Conservation (phyloP, 495 filamentous ascomycete species). For the Astrothelium macrocarpum region DNA sequence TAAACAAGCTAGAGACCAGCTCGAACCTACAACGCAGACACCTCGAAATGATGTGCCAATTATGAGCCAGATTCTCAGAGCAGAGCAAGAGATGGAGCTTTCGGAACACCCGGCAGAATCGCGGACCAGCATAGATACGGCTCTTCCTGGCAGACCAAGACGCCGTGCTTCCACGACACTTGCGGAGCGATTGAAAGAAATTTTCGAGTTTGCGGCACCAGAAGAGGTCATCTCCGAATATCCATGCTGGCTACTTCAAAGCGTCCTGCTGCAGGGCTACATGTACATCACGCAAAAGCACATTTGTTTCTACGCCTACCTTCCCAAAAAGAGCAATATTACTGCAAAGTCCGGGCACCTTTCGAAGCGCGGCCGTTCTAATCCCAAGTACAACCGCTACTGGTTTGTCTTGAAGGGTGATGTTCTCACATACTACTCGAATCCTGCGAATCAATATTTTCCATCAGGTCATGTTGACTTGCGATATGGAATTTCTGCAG, state of each 20-base stretch:
- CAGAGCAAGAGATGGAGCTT: slow-evolving; percentile 54
- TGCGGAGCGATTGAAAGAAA: slow-evolving; percentile 65
- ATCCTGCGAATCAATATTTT: slow-evolving; percentile 81
- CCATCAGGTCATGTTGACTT: slow-evolving; percentile 87
- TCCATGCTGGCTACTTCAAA: slow-evolving; percentile 88
- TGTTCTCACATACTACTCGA: slow-evolving; percentile 84
- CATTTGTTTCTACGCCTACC: slow-evolving; percentile 94
- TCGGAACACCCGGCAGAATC: slow-evolving; percentile 22
- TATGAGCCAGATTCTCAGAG: slow-evolving; percentile 75
- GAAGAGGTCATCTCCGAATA: slow-evolving; percentile 92
- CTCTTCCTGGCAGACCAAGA: slow-evolving; percentile 34
- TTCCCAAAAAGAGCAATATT: slow-evolving; percentile 71
- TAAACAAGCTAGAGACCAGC: slow-evolving; percentile 23
- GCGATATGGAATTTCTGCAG: slow-evolving; percentile 81
- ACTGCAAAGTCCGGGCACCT: slow-evolving; percentile 83
- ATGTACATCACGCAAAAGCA: slow-evolving; percentile 94
- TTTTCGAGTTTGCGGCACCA: slow-evolving; percentile 73
- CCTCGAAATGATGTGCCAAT: slow-evolving; percentile 47
- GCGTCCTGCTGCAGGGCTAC: slow-evolving; percentile 85
- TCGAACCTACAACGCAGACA: neutral
- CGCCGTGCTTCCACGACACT: slow-evolving; percentile 35
- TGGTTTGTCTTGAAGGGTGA: slow-evolving; percentile 96
- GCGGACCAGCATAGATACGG: slow-evolving; percentile 25
- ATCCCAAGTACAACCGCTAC: slow-evolving; percentile 82
- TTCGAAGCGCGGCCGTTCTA: slow-evolving; percentile 79